A percentile compares a stretch with the other conserved stretches of the same genome.
phyloP scores from a whole-genome alignment of 306 rosid species.

The Morella rubra region DNA sequence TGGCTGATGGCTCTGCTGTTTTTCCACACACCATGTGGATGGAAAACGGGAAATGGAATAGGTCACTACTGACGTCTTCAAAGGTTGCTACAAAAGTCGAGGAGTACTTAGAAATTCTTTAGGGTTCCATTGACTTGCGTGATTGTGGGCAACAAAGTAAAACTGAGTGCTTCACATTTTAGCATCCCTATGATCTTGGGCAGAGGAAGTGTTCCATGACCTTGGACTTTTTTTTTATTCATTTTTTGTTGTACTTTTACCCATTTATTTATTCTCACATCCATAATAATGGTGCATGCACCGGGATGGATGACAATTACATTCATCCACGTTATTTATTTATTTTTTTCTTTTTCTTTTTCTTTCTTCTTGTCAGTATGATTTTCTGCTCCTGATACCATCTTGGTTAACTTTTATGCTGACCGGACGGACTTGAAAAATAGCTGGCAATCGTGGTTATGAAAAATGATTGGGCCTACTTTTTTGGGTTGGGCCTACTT shows the following conservation, averaged over 20 bases:
- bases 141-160: conserved; percentile 15
- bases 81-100: neutral
- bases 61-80: conserved; percentile 13
- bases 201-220: neutral
- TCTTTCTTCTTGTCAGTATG: neutral
- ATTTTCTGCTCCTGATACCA: neutral
- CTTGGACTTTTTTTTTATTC: neutral
- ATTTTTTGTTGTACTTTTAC: neutral
- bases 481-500: too few species aligned
- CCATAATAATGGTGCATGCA: neutral
- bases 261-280: too few species aligned
- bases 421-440: too few species aligned
- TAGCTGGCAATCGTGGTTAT: too few species aligned
- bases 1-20: neutral
- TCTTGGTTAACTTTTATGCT: neutral
- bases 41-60: neutral
- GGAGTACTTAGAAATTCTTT: neutral
- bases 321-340: neutral
- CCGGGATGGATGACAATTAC: neutral
- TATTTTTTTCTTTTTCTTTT: neutral
- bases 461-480: too few species aligned
- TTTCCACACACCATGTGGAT: neutral
- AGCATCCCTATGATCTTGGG: conserved; percentile 8
- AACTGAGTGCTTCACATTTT: neutral
- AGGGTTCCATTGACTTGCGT: conserved; percentile 11